Base-by-base conservation (phyloP, 2,329 filamentous ascomycete species). In the Chrysosporium queenslandicum region DNA sequence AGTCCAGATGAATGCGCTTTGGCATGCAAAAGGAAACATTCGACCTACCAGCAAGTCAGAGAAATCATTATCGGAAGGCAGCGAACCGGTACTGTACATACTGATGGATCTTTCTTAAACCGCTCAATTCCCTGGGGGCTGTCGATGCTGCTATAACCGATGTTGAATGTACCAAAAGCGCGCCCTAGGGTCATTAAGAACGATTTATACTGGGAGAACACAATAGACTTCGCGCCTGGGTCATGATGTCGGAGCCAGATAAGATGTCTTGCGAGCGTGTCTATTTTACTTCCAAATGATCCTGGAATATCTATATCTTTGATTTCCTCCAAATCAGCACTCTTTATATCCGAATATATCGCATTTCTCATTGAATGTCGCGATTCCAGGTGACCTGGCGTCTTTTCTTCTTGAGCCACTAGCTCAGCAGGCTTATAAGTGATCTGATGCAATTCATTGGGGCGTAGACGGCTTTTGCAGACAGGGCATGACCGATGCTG, bases 131-230 rank as follows among this genome's bases (percentile, higher is more conserved):
- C 88, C 54, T 80, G 71, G 11, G 77, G 72, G 12, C 78, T 78
- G 53, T 85, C 81, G 52, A 96, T 85, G 3, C 81, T 82, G 7
- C 82, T 79, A 60, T 77, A 83, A 0, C 83, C 82, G 56, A 98
- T 91, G 46, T 80, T 78, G 67, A 87, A 87, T 3, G 77, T 75
- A 1, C 67, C 63, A 47, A 97, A 83, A 0, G 89, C 91, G 8
- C 74, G 75, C 7, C 76, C 76, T 0, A 97, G 74, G 5, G 94
- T 81, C 0, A 77, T 72, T 1, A 97, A 74, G 60, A 96, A 97
- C 50, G 87, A 84, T 52, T 79, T 79, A 66, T 88, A 92, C 69
- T 97, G 91, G 1, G 87, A 94, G 67, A 95, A 98, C n/a, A 97
- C 78, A 64, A 98, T 86, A 0, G 87, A 86, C 65, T 97, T 97